Evolutionary conservation across 371 early-diverging fungal genomes (phyloP).

Genomic region (Actinomortierella ambigua): DNA sequence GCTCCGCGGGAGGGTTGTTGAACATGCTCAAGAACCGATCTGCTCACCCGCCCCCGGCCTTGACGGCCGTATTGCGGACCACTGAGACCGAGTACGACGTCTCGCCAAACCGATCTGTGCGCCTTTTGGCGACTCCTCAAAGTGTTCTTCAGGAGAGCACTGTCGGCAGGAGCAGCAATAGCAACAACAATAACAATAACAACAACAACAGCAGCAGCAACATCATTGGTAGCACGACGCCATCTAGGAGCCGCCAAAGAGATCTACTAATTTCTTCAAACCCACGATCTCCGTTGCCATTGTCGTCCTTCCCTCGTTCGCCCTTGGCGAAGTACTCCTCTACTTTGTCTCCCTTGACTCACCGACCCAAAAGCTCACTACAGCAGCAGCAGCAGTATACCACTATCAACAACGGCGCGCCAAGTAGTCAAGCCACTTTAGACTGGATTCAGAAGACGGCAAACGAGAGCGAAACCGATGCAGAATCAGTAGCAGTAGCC

Average conservation of each 20-base stretch:
- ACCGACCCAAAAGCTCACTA: background rate
- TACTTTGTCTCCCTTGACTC: background rate
- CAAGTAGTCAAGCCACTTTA: constrained; percentile 9
- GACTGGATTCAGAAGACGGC: constrained; percentile 5
- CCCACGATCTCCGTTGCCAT: background rate
- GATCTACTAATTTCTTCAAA: background rate
- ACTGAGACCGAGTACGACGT: constrained; percentile 40
- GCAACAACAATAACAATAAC: background rate
- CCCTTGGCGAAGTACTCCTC: constrained; percentile 4
- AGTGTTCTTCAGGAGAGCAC: constrained; percentile 7
- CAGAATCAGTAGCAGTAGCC: constrained; percentile 9
- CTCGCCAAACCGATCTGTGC: constrained; percentile 18
- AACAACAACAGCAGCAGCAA: background rate
- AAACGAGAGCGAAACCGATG: constrained; percentile 11
- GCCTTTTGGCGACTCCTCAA: constrained; percentile 8
- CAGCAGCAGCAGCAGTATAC: background rate
- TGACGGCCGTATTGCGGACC: constrained; percentile 9
- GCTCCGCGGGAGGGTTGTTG: too few relatives aligned
- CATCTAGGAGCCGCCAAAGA: background rate
- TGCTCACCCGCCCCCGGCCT: too few relatives aligned
- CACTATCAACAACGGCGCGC: background rate
- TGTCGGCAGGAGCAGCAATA: background rate
- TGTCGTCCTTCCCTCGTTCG: too few relatives aligned
- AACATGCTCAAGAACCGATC: too few relatives aligned
- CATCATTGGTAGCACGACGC: background rate